Percentiles rank a stretch among this genome's conserved stretches.
phyloP scores from a whole-genome alignment of 2,329 filamentous ascomycete species.

The Trichoderma aggressivum region DNA sequence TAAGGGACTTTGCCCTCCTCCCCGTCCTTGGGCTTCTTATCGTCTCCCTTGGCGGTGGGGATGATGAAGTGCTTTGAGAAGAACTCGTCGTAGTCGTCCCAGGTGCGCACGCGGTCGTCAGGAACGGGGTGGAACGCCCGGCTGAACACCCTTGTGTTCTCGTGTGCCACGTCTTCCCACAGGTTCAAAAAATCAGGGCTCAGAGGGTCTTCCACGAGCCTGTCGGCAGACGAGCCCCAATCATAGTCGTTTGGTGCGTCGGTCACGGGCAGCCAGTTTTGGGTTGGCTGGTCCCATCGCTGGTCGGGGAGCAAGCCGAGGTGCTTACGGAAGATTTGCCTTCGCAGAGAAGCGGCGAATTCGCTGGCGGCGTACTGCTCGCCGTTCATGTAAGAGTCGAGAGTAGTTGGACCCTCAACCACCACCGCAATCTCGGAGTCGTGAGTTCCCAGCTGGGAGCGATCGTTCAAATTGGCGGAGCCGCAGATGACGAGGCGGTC shows the following conservation, averaged over 20 bases:
- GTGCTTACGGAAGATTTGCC: conserved; percentile 88
- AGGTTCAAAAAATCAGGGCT: conserved; percentile 63
- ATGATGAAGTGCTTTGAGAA: conserved; percentile 65
- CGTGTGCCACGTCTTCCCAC: conserved; percentile 70
- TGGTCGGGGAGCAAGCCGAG: conserved; percentile 79
- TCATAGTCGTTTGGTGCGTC: conserved; percentile 69
- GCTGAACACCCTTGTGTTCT: conserved; percentile 77
- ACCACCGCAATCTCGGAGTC: conserved; percentile 89
- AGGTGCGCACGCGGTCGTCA: conserved; percentile 63
- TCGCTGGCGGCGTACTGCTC: conserved; percentile 66
- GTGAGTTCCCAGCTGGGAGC: conserved; percentile 76
- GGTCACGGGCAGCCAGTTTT: conserved; percentile 74
- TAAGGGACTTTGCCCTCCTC: conserved; percentile 65
- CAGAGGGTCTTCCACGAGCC: conserved; percentile 71
- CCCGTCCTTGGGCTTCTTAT: conserved; percentile 31
- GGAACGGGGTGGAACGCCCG: conserved; percentile 80
- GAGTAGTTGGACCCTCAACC: conserved; percentile 70
- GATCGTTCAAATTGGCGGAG: conserved; percentile 57
- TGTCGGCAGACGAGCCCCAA: conserved; percentile 64
- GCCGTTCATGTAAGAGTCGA: conserved; percentile 72
- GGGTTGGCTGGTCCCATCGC: conserved; percentile 60
- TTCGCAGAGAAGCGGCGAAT: conserved; percentile 76
- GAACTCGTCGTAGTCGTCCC: conserved; percentile 71
- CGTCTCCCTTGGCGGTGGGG: conserved; percentile 48
- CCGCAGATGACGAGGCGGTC: conserved; percentile 80